A percentile compares a stretch with the other conserved stretches of the same genome.
Conservation (phyloP, 768 basidiomycete genomes). For the Cantharellus anzutake region DNA sequence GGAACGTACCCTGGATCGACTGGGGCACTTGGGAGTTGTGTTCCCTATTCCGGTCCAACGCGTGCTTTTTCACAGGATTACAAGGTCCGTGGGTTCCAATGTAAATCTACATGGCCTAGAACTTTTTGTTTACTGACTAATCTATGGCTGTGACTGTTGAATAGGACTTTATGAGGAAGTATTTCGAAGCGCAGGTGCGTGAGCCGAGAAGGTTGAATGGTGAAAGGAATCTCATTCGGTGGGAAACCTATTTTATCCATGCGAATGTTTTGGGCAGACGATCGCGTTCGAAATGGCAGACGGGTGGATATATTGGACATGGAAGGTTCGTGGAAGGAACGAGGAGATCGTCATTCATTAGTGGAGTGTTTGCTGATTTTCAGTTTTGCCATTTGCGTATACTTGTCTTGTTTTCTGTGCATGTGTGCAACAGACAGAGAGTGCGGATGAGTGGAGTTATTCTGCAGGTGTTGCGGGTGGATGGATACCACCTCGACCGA, state of each 20-base stretch:
- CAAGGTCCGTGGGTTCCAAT: conserved; percentile 1
- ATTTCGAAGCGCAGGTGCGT: conserved; percentile 39
- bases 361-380: neutral
- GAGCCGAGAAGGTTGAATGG: too few species aligned
- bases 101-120: too few species aligned
- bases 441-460: conserved; percentile 61
- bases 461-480: conserved; percentile 52
- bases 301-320: conserved; percentile 64
- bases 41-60: conserved; percentile 43
- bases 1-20: conserved; percentile 45
- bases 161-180: conserved; percentile 21
- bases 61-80: conserved; percentile 41
- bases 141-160: neutral
- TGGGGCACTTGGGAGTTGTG: conserved; percentile 47
- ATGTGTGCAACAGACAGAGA: conserved; percentile 28
- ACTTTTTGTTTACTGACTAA: neutral
- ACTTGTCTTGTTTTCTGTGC: neutral
- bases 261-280: conserved; percentile 26
- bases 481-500: conserved; percentile 36
- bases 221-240: neutral
- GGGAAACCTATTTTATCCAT: neutral
- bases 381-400: neutral
- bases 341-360: neutral
- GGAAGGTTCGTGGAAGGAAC: conserved; percentile 35
- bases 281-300: conserved; percentile 49